phyloP scores from a whole-genome alignment of 208 protist species.

The Leishmania major region DNA sequence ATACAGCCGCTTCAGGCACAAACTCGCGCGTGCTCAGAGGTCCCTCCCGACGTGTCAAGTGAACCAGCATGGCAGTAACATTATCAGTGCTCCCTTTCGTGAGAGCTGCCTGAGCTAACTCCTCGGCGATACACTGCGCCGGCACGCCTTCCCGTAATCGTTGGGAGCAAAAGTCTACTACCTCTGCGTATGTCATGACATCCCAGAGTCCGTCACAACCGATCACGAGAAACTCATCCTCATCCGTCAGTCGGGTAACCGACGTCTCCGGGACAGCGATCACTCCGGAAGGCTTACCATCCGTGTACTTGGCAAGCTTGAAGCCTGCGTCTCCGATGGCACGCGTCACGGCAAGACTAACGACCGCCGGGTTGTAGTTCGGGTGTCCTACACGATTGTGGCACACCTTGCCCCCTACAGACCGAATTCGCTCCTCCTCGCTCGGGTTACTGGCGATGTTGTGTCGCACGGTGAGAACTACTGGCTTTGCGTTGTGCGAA shows the following conservation, averaged over 20 bases:
- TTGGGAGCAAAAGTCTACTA: constrained; percentile 79
- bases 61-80: constrained; percentile 81
- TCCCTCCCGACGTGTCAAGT: constrained; percentile 38
- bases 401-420: constrained; percentile 88
- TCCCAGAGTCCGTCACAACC: constrained; percentile 95
- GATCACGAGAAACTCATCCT: constrained; percentile 93
- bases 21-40: constrained; percentile 37
- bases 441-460: constrained; percentile 70
- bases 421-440: constrained; percentile 87
- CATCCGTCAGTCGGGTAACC: constrained; percentile 63
- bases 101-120: constrained; percentile 76
- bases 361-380: constrained; percentile 86
- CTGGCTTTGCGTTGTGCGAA: constrained; percentile 63
- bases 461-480: constrained; percentile 87
- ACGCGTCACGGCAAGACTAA: constrained; percentile 92
- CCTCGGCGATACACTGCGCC: constrained; percentile 62
- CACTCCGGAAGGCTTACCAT: constrained; percentile 79
- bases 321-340: constrained; percentile 96
- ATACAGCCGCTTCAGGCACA: constrained; percentile 51
- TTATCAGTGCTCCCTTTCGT: constrained; percentile 89
- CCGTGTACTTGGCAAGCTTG: constrained; percentile 84
- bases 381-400: constrained; percentile 94
- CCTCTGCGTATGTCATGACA: constrained; percentile 92
- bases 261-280: constrained; percentile 75
- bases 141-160: constrained; percentile 51